Evolutionary conservation across 2,329 filamentous ascomycete species (phyloP).

Genomic region (Berkeleyomyces basicola): DNA sequence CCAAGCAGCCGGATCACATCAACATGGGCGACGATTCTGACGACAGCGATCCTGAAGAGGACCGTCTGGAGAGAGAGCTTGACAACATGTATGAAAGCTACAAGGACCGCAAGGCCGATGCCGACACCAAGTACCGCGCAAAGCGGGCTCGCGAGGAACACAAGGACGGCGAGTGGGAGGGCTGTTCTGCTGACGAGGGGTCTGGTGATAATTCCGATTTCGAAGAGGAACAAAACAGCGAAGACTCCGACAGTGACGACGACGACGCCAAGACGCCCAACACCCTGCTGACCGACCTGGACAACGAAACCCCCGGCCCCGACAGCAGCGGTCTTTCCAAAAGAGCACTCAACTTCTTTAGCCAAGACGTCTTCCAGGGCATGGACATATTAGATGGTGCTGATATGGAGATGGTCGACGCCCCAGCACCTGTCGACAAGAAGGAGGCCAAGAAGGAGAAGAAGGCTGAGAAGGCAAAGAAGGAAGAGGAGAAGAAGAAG

Average conservation of each 20-base stretch:
- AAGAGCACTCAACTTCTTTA: conserved; percentile 77
- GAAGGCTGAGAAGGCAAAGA: conserved; percentile 18
- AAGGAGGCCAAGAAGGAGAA: conserved; percentile 18
- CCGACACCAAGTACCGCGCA: conserved; percentile 74
- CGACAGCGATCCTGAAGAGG: conserved; percentile 62
- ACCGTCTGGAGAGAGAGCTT: conserved; percentile 67
- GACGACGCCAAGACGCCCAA: conserved; percentile 21
- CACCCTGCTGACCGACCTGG: conserved; percentile 24
- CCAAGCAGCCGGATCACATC: conserved; percentile 30
- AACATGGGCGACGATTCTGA: conserved; percentile 45
- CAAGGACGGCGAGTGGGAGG: conserved; percentile 82
- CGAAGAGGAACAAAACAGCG: conserved; percentile 34
- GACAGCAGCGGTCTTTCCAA: conserved; percentile 44
- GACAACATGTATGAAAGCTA: conserved; percentile 80
- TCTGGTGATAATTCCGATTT: conserved; percentile 38
- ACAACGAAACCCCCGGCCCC: conserved; percentile 24
- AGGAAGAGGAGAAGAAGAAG: conserved; percentile 18
- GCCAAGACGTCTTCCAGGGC: conserved; percentile 83
- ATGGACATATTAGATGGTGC: conserved; percentile 36
- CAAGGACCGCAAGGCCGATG: conserved; percentile 58
- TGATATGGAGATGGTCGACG: conserved; percentile 22
- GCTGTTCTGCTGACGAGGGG: conserved; percentile 56
- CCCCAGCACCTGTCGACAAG: conserved; percentile 17
- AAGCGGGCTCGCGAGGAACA: conserved; percentile 74
- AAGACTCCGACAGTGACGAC: conserved; percentile 20